Evolutionary conservation across 177 flowering plant species (phyloP), one percentile per base, ranked within the genome.

Genomic region (Vitis hybrid): DNA sequence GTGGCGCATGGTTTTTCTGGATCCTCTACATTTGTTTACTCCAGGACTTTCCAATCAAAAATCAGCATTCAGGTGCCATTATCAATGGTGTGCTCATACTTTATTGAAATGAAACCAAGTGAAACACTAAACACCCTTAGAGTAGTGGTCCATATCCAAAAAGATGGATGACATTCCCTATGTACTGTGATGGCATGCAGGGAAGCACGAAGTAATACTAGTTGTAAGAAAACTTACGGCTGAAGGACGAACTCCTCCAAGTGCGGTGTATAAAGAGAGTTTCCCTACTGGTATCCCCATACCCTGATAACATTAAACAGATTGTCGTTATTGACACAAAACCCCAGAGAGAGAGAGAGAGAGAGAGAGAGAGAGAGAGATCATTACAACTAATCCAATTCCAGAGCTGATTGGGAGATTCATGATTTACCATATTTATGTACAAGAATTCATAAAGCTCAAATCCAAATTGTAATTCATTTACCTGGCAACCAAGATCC

Each of bases 271-370:
- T 28, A 88, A 61, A 54, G 91, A 78, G 11, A 88, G 87, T 67
- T 86, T 88, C 19, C 91, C 91, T 9, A 88, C 86, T 3, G 91
- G 91, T 76, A 88, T 88, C 31, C 91, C 91, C 91, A 88, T 86
- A 9, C 91, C 91, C 88, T 88, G 83, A 47, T 11, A 51, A 69
- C 12, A 74, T 31, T n/a, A 8, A 33, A 59, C 18, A 1, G 12
- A 53, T 9, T 20, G 7, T 4, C 47, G 51, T 44, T 22, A 31
- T 51, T n/a, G 61, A 0, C 20, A 14, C 20, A 49, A 49, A 18
- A 28, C 8, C 44, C 7, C 0, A 28, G 2, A 17, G 19, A 19
- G 19, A 19, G 19, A 19, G 19, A 19, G 19, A 19, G 19, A 19
- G 19, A 19, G 3, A 54, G n/a, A 14, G 19, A n/a, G 3, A 44